phyloP scores from a whole-genome alignment of 495 filamentous ascomycete genomes.

The Penicillium psychrofluorescens region DNA sequence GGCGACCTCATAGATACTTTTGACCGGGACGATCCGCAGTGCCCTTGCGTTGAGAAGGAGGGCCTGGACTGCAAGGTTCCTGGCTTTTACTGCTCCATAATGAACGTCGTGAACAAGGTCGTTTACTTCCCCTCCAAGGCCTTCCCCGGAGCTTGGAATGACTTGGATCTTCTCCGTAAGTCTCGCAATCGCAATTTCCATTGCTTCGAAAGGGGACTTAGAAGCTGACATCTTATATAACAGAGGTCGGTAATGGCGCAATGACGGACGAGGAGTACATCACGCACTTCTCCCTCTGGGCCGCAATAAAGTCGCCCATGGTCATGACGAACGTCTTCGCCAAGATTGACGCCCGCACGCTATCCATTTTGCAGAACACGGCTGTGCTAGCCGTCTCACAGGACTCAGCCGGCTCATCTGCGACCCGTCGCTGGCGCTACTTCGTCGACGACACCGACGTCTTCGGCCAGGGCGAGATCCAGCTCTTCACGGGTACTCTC shows the following conservation, averaged over 20 bases:
- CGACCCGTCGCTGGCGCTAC: constrained; percentile 32
- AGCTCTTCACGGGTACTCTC: constrained; percentile 42
- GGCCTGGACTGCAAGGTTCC: constrained; percentile 39
- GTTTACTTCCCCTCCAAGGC: constrained; percentile 24
- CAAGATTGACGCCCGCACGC: constrained; percentile 14
- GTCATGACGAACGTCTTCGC: constrained; percentile 28
- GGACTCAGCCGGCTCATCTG: constrained; percentile 29
- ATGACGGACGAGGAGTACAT: constrained; percentile 39
- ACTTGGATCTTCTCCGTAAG: constrained; percentile 45
- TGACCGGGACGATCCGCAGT: constrained; percentile 21
- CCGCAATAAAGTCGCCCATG: constrained; percentile 25
- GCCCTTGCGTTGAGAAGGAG: constrained; percentile 29
- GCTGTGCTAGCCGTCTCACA: constrained; percentile 41
- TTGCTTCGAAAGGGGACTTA: too few relatives aligned
- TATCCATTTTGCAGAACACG: constrained; percentile 33
- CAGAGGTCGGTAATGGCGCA: constrained; percentile 54
- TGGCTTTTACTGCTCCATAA: constrained; percentile 49
- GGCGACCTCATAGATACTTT: constrained; percentile 33
- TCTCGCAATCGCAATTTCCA: background rate
- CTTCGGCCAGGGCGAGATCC: constrained; percentile 24
- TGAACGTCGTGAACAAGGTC: constrained; percentile 45
- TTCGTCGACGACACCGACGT: constrained; percentile 11
- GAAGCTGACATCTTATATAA: constrained; percentile 21
- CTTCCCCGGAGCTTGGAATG: constrained; percentile 28
- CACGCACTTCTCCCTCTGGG: constrained; percentile 30